Conservation (phyloP, 495 filamentous ascomycete genomes). For the Acidiella bohemica region DNA sequence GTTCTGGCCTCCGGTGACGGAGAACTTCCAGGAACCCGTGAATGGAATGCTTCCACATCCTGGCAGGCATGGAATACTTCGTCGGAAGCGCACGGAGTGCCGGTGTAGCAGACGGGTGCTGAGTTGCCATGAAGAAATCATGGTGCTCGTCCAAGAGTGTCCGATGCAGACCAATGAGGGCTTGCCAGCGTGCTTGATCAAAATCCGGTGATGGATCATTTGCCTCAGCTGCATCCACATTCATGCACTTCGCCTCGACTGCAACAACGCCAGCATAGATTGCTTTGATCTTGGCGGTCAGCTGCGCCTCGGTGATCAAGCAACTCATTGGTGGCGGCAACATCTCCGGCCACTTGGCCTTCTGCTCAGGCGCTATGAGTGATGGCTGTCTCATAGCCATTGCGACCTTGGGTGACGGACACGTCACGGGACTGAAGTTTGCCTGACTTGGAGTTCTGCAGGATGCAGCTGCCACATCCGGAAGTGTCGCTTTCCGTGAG, state of each 20-base stretch:
- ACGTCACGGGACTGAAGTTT: no score
- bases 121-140: constrained; percentile 66
- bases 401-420: no score
- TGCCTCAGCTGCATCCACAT: constrained; percentile 44
- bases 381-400: no score
- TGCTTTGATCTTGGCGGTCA: constrained; percentile 51
- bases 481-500: no score
- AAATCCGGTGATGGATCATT: constrained; percentile 30
- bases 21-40: constrained; percentile 65
- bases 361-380: no score
- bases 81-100: constrained; percentile 45
- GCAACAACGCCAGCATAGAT: constrained; percentile 68
- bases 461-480: no score
- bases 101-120: constrained; percentile 54
- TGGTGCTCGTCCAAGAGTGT: constrained; percentile 66
- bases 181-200: constrained; percentile 55
- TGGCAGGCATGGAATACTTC: constrained; percentile 66
- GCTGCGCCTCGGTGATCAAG: constrained; percentile 59
- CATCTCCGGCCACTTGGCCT: neutral
- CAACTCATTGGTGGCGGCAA: constrained; percentile 46
- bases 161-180: constrained; percentile 55
- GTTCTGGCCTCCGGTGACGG: constrained; percentile 52
- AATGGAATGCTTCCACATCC: constrained; percentile 78
- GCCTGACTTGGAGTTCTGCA: no score
- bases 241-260: constrained; percentile 69